phyloP scores from a whole-genome alignment of 345 rosid genomes.

The Salix brachista region DNA sequence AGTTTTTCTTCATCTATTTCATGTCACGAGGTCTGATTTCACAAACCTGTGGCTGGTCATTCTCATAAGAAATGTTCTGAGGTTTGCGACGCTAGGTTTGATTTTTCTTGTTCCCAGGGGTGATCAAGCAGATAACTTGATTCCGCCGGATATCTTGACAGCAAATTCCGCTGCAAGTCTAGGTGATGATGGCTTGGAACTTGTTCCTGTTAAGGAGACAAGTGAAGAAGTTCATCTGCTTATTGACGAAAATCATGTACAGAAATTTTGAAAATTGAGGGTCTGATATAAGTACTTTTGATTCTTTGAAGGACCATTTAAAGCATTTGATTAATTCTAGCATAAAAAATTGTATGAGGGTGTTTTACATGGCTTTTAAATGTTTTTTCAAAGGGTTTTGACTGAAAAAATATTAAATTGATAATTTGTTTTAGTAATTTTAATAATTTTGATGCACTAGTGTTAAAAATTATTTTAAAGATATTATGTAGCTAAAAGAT shows the following conservation, averaged over 20 bases:
- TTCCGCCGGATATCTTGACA: slow-evolving; percentile 33
- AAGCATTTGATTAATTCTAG: background rate
- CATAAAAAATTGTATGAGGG: background rate
- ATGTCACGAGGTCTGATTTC: slow-evolving; percentile 61
- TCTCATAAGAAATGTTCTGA: slow-evolving; percentile 51
- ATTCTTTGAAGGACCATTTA: background rate
- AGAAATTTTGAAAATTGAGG: background rate
- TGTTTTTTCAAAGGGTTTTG: too few relatives aligned
- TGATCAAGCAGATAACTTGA: slow-evolving; percentile 44
- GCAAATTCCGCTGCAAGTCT: slow-evolving; percentile 3
- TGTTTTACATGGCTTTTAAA: too few relatives aligned
- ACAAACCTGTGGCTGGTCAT: slow-evolving; percentile 59
- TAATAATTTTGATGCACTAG: too few relatives aligned
- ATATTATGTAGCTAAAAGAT: too few relatives aligned
- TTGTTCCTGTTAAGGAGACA: slow-evolving; percentile 21
- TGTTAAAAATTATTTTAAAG: too few relatives aligned
- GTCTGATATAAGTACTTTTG: background rate
- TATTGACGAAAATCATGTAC: background rate
- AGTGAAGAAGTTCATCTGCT: background rate
- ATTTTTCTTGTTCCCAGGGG: slow-evolving; percentile 60
- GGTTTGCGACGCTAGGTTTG: slow-evolving; percentile 55
- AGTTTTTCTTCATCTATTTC: slow-evolving; percentile 46
- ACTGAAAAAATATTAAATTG: too few relatives aligned
- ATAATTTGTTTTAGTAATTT: too few relatives aligned
- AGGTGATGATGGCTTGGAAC: slow-evolving; percentile 35